Percentiles rank a stretch among this genome's conserved stretches.
Evolutionary conservation across 2,329 filamentous ascomycete genomes (phyloP).

Genomic region (Paracoccidioides brasiliensis): DNA sequence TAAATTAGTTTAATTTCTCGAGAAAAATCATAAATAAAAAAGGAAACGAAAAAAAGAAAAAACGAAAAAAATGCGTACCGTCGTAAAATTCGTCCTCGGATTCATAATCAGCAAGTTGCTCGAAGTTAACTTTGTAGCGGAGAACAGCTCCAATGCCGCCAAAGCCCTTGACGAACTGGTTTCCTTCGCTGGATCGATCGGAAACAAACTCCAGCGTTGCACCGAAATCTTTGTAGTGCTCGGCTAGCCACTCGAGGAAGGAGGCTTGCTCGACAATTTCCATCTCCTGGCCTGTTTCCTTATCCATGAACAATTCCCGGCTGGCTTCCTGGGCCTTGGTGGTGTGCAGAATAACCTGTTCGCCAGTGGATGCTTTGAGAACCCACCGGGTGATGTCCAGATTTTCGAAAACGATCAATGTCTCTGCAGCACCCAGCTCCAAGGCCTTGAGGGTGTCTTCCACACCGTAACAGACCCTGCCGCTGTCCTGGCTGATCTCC

Average conservation of each 20-base stretch:
- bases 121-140: conserved; percentile 99
- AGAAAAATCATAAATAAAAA: not conserved
- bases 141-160: conserved; percentile 95
- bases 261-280: conserved; percentile 75
- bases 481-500: conserved; percentile 95
- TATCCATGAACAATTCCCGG: conserved; percentile 84
- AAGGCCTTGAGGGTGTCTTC: conserved; percentile 95
- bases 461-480: conserved; percentile 93
- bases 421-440: conserved; percentile 90
- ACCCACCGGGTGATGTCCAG: conserved; percentile 86
- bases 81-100: conserved; percentile 92
- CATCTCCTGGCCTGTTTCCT: conserved; percentile 93
- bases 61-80: conserved; percentile 26
- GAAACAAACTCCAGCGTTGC: conserved; percentile 94
- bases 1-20: not conserved
- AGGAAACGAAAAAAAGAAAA: not conserved
- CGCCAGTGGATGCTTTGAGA: conserved; percentile 64
- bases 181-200: conserved; percentile 92
- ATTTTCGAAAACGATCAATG: conserved; percentile 92
- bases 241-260: conserved; percentile 98
- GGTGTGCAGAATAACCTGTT: conserved; percentile 67
- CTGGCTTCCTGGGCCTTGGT: conserved; percentile 73
- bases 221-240: conserved; percentile 97
- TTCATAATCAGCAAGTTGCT: conserved; percentile 84
- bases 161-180: conserved; percentile 99